These are phyloP conservation scores for Oryza meyeriana DNA, from an alignment of 176 grass and related monocot genomes.

Conservation along the genomic window DNA sequence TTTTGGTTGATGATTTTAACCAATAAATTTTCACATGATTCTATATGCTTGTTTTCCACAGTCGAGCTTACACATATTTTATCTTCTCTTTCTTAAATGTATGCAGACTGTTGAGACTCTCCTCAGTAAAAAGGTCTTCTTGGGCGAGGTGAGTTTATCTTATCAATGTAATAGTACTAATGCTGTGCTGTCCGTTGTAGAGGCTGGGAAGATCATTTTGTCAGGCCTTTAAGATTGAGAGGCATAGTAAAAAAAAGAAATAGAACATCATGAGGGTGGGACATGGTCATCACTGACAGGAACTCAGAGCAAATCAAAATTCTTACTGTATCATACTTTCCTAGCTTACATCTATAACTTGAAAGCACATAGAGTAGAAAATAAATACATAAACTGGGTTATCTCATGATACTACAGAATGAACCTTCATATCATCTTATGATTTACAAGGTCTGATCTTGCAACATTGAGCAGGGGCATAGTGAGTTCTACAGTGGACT, in stretches of 20 bases:
- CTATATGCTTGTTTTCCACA: constrained; percentile 7
- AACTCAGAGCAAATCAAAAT: background rate
- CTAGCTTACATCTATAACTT: background rate
- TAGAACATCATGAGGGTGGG: background rate
- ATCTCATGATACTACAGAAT: background rate
- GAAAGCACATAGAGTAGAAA: constrained; percentile 18
- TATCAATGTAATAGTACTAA: background rate
- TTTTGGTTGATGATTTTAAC: constrained; percentile 9
- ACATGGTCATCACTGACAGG: background rate
- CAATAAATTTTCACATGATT: constrained; percentile 14
- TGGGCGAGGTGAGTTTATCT: constrained; percentile 78
- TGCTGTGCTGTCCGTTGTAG: constrained; percentile 2
- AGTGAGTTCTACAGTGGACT: constrained; percentile 59
- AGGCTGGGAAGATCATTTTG: background rate
- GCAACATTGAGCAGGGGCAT: constrained; percentile 40
- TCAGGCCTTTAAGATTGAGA: background rate
- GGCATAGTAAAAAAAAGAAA: background rate
- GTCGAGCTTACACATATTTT: constrained; percentile 19
- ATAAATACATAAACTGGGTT: background rate
- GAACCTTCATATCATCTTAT: background rate
- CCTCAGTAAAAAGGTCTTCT: constrained; percentile 79
- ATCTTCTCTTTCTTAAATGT: constrained; percentile 5
- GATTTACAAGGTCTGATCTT: constrained; percentile 24
- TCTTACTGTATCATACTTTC: background rate
- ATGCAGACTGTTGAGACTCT: constrained; percentile 94